A percentile compares a stretch with the other conserved stretches of the same genome.
phyloP scores from a whole-genome alignment of 441 rosid species.

The Mallotus repandus region DNA sequence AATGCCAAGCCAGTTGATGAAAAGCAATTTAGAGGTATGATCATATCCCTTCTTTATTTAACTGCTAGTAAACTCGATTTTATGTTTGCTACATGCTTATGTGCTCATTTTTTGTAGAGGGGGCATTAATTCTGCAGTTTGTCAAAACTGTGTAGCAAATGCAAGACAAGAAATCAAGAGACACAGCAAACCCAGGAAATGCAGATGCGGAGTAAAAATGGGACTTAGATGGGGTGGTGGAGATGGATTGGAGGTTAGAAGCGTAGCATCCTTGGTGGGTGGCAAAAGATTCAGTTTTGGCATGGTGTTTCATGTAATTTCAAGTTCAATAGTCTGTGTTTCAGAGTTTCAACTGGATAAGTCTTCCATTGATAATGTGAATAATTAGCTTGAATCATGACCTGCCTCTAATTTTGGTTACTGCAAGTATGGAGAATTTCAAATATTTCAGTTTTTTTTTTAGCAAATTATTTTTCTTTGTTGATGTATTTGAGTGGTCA shows the following conservation, averaged over 20 bases:
- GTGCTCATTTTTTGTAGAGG: too few relatives aligned
- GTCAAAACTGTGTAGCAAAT: too few relatives aligned
- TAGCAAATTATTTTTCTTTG: too few relatives aligned
- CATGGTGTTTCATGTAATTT: conserved; percentile 43
- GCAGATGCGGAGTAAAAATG: conserved; percentile 59
- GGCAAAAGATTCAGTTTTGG: conserved; percentile 48
- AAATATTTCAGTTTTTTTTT: background rate
- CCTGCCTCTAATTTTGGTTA: too few relatives aligned
- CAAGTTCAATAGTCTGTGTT: background rate
- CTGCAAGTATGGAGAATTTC: background rate
- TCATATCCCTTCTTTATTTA: too few relatives aligned
- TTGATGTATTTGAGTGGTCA: background rate
- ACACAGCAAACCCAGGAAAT: conserved; percentile 79
- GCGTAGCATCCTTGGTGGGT: conserved; percentile 76
- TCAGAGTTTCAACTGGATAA: background rate
- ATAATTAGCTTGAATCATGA: too few relatives aligned
- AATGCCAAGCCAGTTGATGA: too few relatives aligned
- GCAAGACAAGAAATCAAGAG: conserved; percentile 29
- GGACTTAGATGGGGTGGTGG: conserved; percentile 33
- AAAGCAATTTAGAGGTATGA: too few relatives aligned
- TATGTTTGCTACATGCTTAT: too few relatives aligned
- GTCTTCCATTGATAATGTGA: background rate
- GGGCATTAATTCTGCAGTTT: too few relatives aligned
- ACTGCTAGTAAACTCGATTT: too few relatives aligned
- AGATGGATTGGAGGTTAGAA: conserved; percentile 45